Evolutionary conservation across 2,329 filamentous ascomycete species (phyloP).

Genomic region (Colletotrichum falcatum): DNA sequence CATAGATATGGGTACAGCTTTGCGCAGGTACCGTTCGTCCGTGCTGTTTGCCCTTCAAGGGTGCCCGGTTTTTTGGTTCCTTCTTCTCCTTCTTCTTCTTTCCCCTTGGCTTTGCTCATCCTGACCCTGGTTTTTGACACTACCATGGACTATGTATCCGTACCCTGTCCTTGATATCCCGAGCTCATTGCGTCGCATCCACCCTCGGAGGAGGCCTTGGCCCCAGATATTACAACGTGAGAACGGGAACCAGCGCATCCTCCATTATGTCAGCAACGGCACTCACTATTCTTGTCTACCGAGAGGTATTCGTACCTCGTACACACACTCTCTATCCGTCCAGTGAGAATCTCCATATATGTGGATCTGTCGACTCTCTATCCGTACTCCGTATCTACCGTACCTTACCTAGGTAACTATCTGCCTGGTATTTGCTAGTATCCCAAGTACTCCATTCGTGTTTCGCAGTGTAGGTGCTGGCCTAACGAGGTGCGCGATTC

Average conservation of each 20-base stretch:
- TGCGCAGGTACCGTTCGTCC: constrained; percentile 37
- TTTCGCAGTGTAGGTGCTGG: not conserved
- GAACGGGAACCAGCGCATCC: not conserved
- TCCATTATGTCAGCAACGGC: too few relatives aligned
- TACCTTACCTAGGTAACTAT: too few relatives aligned
- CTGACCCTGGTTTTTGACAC: not conserved
- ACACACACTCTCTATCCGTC: too few relatives aligned
- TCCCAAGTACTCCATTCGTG: too few relatives aligned
- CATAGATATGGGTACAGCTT: constrained; percentile 15
- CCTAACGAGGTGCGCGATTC: not conserved
- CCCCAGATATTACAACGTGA: not conserved
- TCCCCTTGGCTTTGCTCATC: not conserved
- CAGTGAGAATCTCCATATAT: too few relatives aligned
- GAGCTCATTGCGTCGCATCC: not conserved
- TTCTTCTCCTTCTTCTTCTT: constrained; percentile 11
- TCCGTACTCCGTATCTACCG: too few relatives aligned
- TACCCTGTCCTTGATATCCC: constrained; percentile 15
- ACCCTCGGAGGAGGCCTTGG: not conserved
- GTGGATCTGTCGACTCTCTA: too few relatives aligned
- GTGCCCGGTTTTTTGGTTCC: not conserved
- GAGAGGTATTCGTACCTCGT: too few relatives aligned
- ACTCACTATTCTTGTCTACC: too few relatives aligned
- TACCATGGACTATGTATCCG: not conserved
- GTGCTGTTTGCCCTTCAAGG: constrained; percentile 12
- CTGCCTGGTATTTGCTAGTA: too few relatives aligned